These are phyloP conservation scores for Tylopilus rubrobrunneus DNA, from an alignment of 768 basidiomycete genomes.

Conservation along the genomic window DNA sequence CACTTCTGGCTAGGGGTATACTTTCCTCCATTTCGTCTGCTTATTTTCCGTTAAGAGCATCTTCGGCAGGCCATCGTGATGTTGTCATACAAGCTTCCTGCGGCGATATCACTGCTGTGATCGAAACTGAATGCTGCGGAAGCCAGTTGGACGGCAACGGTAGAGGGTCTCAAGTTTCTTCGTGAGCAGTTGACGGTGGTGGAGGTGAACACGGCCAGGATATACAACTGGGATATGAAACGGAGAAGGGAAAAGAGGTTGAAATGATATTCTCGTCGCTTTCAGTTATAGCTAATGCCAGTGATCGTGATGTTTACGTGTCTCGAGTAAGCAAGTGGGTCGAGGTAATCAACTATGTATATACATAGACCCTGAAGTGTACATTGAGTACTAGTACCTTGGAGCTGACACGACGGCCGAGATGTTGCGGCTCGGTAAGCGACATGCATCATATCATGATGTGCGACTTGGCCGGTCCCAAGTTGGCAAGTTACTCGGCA, in stretches of 20 bases:
- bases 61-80: conserved; percentile 88
- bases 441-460: too few relatives aligned
- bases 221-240: conserved; percentile 97
- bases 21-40: conserved; percentile 8
- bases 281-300: not conserved
- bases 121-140: conserved; percentile 75
- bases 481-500: too few relatives aligned
- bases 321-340: too few relatives aligned
- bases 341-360: too few relatives aligned
- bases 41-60: not conserved
- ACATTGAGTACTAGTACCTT: too few relatives aligned
- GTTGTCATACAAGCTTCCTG: conserved; percentile 86
- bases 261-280: not conserved
- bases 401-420: conserved; percentile 31
- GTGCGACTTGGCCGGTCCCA: too few relatives aligned
- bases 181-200: conserved; percentile 94
- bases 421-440: conserved; percentile 28
- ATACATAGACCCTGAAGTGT: too few relatives aligned
- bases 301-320: conserved; percentile 85
- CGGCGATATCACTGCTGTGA: conserved; percentile 69
- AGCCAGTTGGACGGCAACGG: conserved; percentile 56
- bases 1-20: conserved; percentile 95
- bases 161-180: conserved; percentile 89
- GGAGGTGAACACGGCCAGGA: conserved; percentile 92
- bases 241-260: conserved; percentile 45